Percentiles rank a stretch among this genome's conserved stretches.
These are phyloP conservation scores for Gaeumannomyces sp. DNA, from an alignment of 2,329 filamentous ascomycete genomes.

Conservation along the genomic window DNA sequence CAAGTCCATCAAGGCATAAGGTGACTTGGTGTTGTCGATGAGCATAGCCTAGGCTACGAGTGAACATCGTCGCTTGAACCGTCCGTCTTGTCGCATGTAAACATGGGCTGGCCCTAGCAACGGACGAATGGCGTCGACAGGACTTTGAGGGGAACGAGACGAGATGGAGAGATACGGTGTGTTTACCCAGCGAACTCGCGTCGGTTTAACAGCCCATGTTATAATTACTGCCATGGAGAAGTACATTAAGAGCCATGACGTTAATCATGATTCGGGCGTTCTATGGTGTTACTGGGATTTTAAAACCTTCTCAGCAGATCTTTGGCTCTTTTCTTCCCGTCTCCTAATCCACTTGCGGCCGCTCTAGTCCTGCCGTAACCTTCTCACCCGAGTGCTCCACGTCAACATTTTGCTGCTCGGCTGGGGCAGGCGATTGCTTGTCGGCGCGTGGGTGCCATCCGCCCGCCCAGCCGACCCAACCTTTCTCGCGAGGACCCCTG, in stretches of 20 bases:
- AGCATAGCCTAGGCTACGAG: background rate
- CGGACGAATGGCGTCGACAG: too few relatives aligned
- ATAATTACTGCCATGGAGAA: too few relatives aligned
- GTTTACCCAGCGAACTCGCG: too few relatives aligned
- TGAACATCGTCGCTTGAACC: background rate
- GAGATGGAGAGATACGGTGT: too few relatives aligned
- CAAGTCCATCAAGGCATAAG: background rate
- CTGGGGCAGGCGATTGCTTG: background rate
- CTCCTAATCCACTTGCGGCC: too few relatives aligned
- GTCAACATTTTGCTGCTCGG: background rate
- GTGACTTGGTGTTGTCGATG: background rate
- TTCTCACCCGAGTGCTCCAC: background rate
- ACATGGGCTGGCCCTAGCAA: too few relatives aligned
- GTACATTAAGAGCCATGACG: too few relatives aligned
- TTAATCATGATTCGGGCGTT: too few relatives aligned
- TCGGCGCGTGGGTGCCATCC: conserved; percentile 25
- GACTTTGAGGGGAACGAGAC: too few relatives aligned
- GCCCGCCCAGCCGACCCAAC: conserved; percentile 37
- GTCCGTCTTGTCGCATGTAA: background rate
- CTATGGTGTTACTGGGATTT: too few relatives aligned
- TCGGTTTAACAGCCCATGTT: too few relatives aligned
- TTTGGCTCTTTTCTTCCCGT: background rate
- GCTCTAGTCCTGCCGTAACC: too few relatives aligned
- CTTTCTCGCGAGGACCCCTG: conserved; percentile 33
- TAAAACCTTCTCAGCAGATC: background rate